phyloP scores from a whole-genome alignment of 2,329 filamentous ascomycete genomes.

The Hypomyces perniciosus region DNA sequence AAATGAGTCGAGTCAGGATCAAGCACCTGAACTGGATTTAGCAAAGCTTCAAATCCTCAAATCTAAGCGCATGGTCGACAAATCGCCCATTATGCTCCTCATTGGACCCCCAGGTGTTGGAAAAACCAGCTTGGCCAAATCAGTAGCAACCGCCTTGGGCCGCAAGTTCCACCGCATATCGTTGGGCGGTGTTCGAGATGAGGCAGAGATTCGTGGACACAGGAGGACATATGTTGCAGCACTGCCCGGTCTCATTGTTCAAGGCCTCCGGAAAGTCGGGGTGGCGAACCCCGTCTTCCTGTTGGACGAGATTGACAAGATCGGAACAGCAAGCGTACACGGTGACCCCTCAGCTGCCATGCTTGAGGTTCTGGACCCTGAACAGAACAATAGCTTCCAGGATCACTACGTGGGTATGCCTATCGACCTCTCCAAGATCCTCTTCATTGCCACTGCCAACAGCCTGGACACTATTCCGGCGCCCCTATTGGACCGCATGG shows the following conservation, averaged over 20 bases:
- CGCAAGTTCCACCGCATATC: slow-evolving; percentile 97
- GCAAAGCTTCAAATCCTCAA: slow-evolving; percentile 70
- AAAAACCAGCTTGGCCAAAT: slow-evolving; percentile 92
- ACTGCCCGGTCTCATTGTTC: slow-evolving; percentile 95
- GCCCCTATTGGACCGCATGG: slow-evolving; percentile 94
- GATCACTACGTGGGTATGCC: slow-evolving; percentile 97
- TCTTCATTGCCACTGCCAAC: slow-evolving; percentile 97
- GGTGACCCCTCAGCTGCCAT: slow-evolving; percentile 95
- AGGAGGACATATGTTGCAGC: slow-evolving; percentile 93
- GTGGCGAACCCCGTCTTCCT: slow-evolving; percentile 94
- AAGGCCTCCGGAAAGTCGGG: slow-evolving; percentile 89
- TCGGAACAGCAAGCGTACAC: slow-evolving; percentile 84
- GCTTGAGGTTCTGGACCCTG: slow-evolving; percentile 94
- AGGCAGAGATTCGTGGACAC: slow-evolving; percentile 94
- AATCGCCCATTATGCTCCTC: slow-evolving; percentile 89
- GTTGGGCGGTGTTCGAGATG: slow-evolving; percentile 88
- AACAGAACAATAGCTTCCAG: slow-evolving; percentile 91
- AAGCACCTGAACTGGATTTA: slow-evolving; percentile 30
- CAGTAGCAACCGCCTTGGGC: slow-evolving; percentile 83
- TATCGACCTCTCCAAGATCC: slow-evolving; percentile 89
- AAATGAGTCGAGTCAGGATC: slow-evolving; percentile 1
- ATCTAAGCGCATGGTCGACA: slow-evolving; percentile 82
- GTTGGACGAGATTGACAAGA: slow-evolving; percentile 96
- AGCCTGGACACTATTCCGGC: slow-evolving; percentile 88
- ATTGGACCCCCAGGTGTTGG: slow-evolving; percentile 91